Conservation (phyloP, 2,329 filamentous ascomycete genomes). For the Alternaria brassicae region DNA sequence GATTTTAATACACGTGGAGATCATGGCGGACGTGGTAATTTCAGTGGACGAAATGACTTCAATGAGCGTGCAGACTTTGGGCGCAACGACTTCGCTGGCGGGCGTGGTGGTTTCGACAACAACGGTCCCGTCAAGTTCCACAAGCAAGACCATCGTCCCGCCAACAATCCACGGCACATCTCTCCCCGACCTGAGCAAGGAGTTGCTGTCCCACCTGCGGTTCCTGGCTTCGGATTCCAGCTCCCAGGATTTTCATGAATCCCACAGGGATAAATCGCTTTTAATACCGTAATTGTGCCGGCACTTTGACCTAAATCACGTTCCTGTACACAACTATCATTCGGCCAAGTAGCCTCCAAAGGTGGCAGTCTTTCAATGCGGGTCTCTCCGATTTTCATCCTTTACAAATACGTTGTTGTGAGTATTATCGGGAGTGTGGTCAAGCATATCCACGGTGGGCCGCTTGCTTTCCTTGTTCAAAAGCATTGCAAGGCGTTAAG, state of each 20-base stretch:
- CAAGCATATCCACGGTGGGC: background rate
- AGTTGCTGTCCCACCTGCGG: slow-evolving; percentile 61
- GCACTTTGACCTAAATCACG: background rate
- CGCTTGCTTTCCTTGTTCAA: slow-evolving; percentile 4
- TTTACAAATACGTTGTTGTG: slow-evolving; percentile 6
- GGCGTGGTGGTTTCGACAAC: slow-evolving; percentile 22
- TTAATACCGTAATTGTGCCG: background rate
- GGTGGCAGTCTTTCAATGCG: background rate
- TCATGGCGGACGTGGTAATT: slow-evolving; percentile 25
- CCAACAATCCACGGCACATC: slow-evolving; percentile 43
- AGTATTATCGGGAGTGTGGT: background rate
- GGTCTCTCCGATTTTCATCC: background rate
- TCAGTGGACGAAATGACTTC: slow-evolving; percentile 18
- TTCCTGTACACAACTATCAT: background rate
- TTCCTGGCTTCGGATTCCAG: slow-evolving; percentile 64
- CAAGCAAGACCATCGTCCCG: slow-evolving; percentile 36
- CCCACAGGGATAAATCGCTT: background rate
- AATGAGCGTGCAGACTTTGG: slow-evolving; percentile 10
- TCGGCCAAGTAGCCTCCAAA: background rate
- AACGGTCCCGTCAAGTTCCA: slow-evolving; percentile 34
- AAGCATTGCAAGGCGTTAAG: slow-evolving; percentile 34
- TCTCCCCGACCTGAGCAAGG: slow-evolving; percentile 48
- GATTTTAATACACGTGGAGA: slow-evolving; percentile 13
- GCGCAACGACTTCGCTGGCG: slow-evolving; percentile 15
- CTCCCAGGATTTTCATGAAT: slow-evolving; percentile 39